Base-by-base conservation (phyloP, 306 rosid species). In the Cicer chorassanicum region DNA sequence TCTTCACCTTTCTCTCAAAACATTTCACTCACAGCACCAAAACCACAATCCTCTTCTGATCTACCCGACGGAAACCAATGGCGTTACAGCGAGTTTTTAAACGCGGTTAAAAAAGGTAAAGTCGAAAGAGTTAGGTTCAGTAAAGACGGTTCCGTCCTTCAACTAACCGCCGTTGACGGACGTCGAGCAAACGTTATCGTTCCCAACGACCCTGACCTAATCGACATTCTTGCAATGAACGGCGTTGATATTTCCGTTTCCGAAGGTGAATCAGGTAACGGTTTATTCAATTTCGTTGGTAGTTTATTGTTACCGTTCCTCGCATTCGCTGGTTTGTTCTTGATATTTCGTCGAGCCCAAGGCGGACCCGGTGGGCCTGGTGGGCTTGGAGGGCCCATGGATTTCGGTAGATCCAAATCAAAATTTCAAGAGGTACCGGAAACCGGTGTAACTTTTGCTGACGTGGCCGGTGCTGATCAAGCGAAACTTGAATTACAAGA, bases 311-410 rank as follows among this genome's bases (percentile, higher is more conserved):
- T 94, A 78, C 99, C 97, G 1, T 6, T 90, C n/a, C 82, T 94
- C 5, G 97, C 99, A 16, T 94, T 94, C 46, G 96, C 95, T 4
- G 99, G 99, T 18, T 69, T 94, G 75, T 94, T 94, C 87, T 78
- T 94, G 18, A 91, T 94, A 41, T 94, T 94, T 82, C 89, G 96
- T 7, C 77, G 99, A 13, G 88, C 93, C 5, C 95, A 90, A 60
- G 97, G 99, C 73, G 75, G 99, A 5, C 92, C 97, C 1, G 97
- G 97, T 1, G 99, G 99, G 0, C 95, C 96, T 0, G 97, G 97
- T 1, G 99, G 96, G 19, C 89, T 92, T 0, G 97, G 99, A 0
- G 99, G 99, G 40, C 97, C 99, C 6, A 94, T 94, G 99, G 99
- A 94, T 77, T 94, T 94, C 45, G 96, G 98, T 79, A 53, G 97